Conservation (phyloP, 164 flowering plant species). For the Kalanchoe fedtschenkoi region DNA sequence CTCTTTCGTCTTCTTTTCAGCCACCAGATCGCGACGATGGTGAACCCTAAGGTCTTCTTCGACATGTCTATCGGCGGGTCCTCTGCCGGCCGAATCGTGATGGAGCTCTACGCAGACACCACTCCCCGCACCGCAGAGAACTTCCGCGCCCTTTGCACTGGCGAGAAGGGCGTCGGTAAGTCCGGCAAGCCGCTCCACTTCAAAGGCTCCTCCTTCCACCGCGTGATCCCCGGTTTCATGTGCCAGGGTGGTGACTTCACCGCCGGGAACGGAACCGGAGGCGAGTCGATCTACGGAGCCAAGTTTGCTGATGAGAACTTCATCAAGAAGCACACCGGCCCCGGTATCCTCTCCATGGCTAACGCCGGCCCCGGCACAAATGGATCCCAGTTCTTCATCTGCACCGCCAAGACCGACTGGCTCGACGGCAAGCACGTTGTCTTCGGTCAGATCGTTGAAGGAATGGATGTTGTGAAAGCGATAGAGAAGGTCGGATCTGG, state of each 20-base stretch:
- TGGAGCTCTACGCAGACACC: slow-evolving; percentile 66
- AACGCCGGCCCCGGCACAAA: slow-evolving; percentile 47
- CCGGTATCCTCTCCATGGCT: slow-evolving; percentile 47
- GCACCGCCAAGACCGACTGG: slow-evolving; percentile 46
- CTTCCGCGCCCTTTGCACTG: slow-evolving; percentile 86
- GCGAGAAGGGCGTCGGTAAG: slow-evolving; percentile 63
- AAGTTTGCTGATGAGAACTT: slow-evolving; percentile 67
- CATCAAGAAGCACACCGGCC: slow-evolving; percentile 60
- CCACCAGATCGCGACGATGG: slow-evolving; percentile 11
- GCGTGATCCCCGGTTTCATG: slow-evolving; percentile 66
- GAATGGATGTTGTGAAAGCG: slow-evolving; percentile 37
- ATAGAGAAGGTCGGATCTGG: slow-evolving; percentile 42
- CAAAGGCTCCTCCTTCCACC: slow-evolving; percentile 67
- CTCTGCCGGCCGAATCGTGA: slow-evolving; percentile 58
- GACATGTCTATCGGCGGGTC: slow-evolving; percentile 59
- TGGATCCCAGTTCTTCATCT: slow-evolving; percentile 58
- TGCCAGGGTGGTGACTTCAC: slow-evolving; percentile 84
- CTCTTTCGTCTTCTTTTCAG: not conserved
- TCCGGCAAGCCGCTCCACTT: slow-evolving; percentile 68
- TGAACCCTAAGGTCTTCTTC: slow-evolving; percentile 74
- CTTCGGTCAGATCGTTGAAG: slow-evolving; percentile 50
- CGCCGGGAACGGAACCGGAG: slow-evolving; percentile 70
- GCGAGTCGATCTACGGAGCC: slow-evolving; percentile 62
- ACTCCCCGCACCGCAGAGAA: slow-evolving; percentile 62
- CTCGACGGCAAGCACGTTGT: slow-evolving; percentile 62